A percentile compares a stretch with the other conserved stretches of the same genome.
Evolutionary conservation across 2,329 filamentous ascomycete genomes (phyloP).

Genomic region (Xylaria sp.): DNA sequence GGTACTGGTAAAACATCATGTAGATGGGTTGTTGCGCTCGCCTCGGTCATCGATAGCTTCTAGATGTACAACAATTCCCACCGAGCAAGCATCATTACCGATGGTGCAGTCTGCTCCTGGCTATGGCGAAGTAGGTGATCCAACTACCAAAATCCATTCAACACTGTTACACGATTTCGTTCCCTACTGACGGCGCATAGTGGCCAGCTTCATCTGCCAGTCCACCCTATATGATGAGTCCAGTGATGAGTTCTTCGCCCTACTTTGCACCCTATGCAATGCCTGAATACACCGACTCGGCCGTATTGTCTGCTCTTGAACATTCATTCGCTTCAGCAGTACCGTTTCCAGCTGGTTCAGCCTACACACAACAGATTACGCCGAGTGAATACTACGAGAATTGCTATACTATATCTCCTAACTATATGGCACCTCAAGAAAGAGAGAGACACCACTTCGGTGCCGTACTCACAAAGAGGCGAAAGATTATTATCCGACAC

Average conservation of each 20-base stretch:
- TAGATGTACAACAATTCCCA: conserved; percentile 36
- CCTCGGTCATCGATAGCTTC: conserved; percentile 40
- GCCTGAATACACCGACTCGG: conserved; percentile 28
- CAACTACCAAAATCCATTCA: conserved; percentile 1
- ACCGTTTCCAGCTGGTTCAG: conserved; percentile 21
- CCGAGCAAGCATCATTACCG: conserved; percentile 39
- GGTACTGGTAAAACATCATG: conserved; percentile 53
- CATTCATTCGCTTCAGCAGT: conserved; percentile 15
- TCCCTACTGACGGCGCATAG: conserved; percentile 41
- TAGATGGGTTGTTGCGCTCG: conserved; percentile 35
- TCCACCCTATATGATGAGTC: conserved; percentile 41
- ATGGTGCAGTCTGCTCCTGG: conserved; percentile 38
- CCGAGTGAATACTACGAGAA: conserved; percentile 39
- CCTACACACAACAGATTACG: conserved; percentile 37
- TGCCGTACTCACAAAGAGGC: conserved; percentile 42
- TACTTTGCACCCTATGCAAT: conserved; percentile 32
- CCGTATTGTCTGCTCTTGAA: conserved; percentile 22
- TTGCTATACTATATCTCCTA: conserved; percentile 36
- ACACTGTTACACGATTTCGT: conserved; percentile 1
- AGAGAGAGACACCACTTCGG: conserved; percentile 16
- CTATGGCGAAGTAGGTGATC: conserved; percentile 44
- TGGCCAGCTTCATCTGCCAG: conserved; percentile 41
- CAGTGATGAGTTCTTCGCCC: conserved; percentile 38
- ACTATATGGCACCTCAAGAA: conserved; percentile 20
- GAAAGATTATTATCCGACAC: conserved; percentile 49